A percentile compares a stretch with the other conserved stretches of the same genome.
phyloP scores from a whole-genome alignment of 2,329 filamentous ascomycete species.

The Scorias spongiosa region DNA sequence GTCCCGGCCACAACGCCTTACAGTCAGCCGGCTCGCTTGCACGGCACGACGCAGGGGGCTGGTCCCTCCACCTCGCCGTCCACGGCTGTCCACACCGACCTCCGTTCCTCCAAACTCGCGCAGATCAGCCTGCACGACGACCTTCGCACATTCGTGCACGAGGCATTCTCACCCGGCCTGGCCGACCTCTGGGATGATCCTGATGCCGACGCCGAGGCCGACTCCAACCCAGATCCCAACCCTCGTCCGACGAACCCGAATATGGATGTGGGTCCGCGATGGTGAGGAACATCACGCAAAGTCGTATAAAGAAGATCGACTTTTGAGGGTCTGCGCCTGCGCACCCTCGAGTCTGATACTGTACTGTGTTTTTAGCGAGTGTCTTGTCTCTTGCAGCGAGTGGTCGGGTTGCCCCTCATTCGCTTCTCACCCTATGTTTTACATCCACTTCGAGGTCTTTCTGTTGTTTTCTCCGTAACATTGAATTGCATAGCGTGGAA shows the following conservation, averaged over 20 bases:
- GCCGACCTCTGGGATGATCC: constrained; percentile 1
- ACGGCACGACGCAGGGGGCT: neutral
- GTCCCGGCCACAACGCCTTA: neutral
- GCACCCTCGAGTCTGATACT: no score
- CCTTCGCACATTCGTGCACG: constrained; percentile 4
- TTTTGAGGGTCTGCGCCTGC: neutral
- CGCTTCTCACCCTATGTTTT: no score
- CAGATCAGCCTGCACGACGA: constrained; percentile 3
- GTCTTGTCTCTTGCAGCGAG: no score
- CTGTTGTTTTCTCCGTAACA: no score
- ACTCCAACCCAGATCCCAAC: constrained; percentile 3
- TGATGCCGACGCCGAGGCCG: constrained; percentile 5
- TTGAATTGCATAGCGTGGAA: no score
- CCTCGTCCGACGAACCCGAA: neutral
- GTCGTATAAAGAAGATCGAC: constrained; percentile 1
- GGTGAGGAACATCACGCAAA: constrained; percentile 5
- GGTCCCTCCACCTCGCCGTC: no score
- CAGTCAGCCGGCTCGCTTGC: neutral
- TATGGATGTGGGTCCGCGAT: constrained; percentile 2
- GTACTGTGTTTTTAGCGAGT: no score
- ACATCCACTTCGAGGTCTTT: no score
- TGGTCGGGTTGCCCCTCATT: no score
- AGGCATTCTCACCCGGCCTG: constrained; percentile 3
- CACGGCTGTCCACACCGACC: neutral
- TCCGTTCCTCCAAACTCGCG: constrained; percentile 1